phyloP scores from a whole-genome alignment of 139 green algal genomes.

The Picochlorum costavermella region DNA sequence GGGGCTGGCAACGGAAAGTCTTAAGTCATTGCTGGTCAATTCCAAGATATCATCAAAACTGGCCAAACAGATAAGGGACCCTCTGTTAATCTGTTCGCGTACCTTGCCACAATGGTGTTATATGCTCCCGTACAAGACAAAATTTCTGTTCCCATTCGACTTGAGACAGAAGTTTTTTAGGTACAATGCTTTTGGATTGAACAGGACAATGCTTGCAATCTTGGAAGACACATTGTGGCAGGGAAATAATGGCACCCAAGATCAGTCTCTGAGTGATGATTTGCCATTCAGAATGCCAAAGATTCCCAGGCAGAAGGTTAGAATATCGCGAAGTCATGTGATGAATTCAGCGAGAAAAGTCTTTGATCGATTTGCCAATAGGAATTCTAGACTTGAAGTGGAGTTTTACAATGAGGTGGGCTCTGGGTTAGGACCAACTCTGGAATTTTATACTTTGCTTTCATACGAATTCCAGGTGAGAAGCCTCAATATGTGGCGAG shows the following conservation, averaged over 20 bases:
- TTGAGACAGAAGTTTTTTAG: constrained; percentile 77
- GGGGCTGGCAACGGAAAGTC: not conserved
- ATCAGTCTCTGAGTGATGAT: constrained; percentile 30
- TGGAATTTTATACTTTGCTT: constrained; percentile 97
- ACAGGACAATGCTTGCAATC: constrained; percentile 66
- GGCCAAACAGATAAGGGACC: constrained; percentile 81
- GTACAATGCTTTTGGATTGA: constrained; percentile 78
- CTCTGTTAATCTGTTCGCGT: constrained; percentile 74
- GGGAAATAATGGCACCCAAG: constrained; percentile 40
- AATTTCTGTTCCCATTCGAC: constrained; percentile 89
- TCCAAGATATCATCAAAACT: constrained; percentile 85
- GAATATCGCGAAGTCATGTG: constrained; percentile 72
- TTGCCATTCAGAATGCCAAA: constrained; percentile 67
- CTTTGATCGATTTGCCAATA: constrained; percentile 19
- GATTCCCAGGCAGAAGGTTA: constrained; percentile 82
- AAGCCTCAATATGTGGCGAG: constrained; percentile 77
- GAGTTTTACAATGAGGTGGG: constrained; percentile 93
- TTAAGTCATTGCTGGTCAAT: constrained; percentile 11
- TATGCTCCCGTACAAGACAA: constrained; percentile 42
- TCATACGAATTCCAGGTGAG: constrained; percentile 78
- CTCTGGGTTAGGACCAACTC: constrained; percentile 89
- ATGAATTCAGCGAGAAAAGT: constrained; percentile 82
- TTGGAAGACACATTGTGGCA: constrained; percentile 70
- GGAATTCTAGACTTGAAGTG: constrained; percentile 36
- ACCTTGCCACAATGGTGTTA: constrained; percentile 73